These are phyloP conservation scores for Candida nanaspora DNA, from an alignment of 805 yeast species.

Conservation along the genomic window DNA sequence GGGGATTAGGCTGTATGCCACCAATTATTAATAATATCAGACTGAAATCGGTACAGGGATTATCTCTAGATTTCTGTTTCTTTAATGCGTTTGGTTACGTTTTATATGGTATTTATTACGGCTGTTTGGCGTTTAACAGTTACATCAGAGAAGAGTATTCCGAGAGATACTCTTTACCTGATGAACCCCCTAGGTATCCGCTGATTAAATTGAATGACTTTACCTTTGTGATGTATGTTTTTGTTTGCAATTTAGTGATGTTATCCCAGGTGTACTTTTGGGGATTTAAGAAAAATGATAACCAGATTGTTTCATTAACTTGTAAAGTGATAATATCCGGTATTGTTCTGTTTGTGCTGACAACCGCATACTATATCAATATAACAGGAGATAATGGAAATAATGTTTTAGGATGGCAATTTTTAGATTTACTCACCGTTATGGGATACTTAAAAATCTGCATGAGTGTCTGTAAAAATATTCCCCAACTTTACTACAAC, in stretches of 20 bases:
- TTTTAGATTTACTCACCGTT: slow-evolving; percentile 26
- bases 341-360: slow-evolving; percentile 5
- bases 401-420: slow-evolving; percentile 13
- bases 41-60: slow-evolving; percentile 26
- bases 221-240: slow-evolving; percentile 23
- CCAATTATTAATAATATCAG: slow-evolving; percentile 24
- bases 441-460: slow-evolving; percentile 25
- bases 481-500: slow-evolving; percentile 28
- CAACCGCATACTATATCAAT: slow-evolving; percentile 10
- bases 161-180: slow-evolving; percentile 14
- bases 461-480: slow-evolving; percentile 28
- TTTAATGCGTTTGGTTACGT: slow-evolving; percentile 27
- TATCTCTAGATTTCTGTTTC: slow-evolving; percentile 26
- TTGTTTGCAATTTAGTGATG: slow-evolving; percentile 19
- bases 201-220: slow-evolving; percentile 25
- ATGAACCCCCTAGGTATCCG: slow-evolving; percentile 11
- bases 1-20: slow-evolving; percentile 27
- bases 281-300: slow-evolving; percentile 26
- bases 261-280: slow-evolving; percentile 26
- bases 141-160: slow-evolving; percentile 23
- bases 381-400: slow-evolving; percentile 7
- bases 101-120: slow-evolving; percentile 23
- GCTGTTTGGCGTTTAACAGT: slow-evolving; percentile 12
- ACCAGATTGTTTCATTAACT: slow-evolving; percentile 17
- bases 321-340: slow-evolving; percentile 10